Percentiles rank a stretch among this genome's conserved stretches.
These are phyloP conservation scores for Botryobasidium botryosum DNA, from an alignment of 768 basidiomycete genomes.

Conservation along the genomic window DNA sequence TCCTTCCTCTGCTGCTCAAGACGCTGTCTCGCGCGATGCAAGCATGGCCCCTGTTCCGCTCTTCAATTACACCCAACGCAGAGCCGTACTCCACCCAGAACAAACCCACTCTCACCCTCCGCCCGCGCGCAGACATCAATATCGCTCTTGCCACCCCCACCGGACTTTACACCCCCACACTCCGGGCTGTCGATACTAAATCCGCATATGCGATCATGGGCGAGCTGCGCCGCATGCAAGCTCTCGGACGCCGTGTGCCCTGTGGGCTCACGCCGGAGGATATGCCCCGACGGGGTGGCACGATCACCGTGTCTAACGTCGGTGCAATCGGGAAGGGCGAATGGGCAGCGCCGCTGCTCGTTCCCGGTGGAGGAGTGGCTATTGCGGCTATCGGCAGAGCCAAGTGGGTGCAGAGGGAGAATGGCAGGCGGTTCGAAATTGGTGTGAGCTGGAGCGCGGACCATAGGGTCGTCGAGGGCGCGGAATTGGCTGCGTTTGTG, in stretches of 20 bases:
- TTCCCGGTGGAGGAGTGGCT: constrained; percentile 70
- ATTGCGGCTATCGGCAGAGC: constrained; percentile 71
- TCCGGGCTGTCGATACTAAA: constrained; percentile 34
- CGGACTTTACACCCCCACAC: constrained; percentile 68
- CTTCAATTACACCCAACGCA: constrained; percentile 38
- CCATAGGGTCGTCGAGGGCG: constrained; percentile 76
- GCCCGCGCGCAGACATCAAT: constrained; percentile 55
- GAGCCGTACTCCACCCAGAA: constrained; percentile 11
- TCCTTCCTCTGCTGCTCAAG: constrained; percentile 72
- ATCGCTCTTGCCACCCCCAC: constrained; percentile 67
- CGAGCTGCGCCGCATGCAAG: constrained; percentile 38
- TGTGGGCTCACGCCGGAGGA: constrained; percentile 45
- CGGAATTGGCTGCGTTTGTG: constrained; percentile 76
- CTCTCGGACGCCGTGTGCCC: constrained; percentile 51
- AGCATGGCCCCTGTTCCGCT: constrained; percentile 71
- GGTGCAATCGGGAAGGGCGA: constrained; percentile 64
- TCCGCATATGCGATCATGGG: constrained; percentile 48
- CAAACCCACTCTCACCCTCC: constrained; percentile 56
- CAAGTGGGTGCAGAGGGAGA: constrained; percentile 37
- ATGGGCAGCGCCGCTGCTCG: constrained; percentile 53
- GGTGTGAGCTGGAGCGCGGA: constrained; percentile 74
- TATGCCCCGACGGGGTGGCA: constrained; percentile 61
- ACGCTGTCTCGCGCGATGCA: constrained; percentile 63
- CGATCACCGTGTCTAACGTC: constrained; percentile 66
- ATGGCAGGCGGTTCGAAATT: constrained; percentile 36